Conservation (phyloP, 2,329 filamentous ascomycete species). For the Talaromyces sp. region DNA sequence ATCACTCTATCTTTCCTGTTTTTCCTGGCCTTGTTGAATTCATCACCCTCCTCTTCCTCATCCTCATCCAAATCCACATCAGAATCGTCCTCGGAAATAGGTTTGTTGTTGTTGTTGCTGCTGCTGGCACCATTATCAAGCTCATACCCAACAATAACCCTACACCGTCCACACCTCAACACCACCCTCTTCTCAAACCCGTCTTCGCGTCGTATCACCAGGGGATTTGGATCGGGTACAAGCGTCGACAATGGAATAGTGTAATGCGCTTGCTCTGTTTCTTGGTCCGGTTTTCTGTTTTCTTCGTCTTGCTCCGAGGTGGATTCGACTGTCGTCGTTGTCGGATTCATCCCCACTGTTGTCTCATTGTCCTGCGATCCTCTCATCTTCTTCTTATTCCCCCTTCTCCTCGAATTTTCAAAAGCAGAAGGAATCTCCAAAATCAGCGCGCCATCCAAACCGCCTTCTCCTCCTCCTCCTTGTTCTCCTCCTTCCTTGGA, state of each 20-base stretch:
- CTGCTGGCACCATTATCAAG: slow-evolving; percentile 50
- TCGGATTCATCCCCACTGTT: slow-evolving; percentile 15
- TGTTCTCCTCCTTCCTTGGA: background rate
- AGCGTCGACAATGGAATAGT: slow-evolving; percentile 51
- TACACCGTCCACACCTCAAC: slow-evolving; percentile 57
- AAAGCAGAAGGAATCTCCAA: background rate
- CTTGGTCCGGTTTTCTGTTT: background rate
- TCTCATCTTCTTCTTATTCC: slow-evolving; percentile 23
- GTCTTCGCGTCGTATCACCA: slow-evolving; percentile 52
- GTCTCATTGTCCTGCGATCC: slow-evolving; percentile 12
- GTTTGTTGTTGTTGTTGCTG: too few relatives aligned
- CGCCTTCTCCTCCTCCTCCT: background rate
- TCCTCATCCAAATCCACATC: slow-evolving; percentile 17
- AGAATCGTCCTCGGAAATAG: background rate
- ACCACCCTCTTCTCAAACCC: slow-evolving; percentile 64
- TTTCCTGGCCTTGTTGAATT: slow-evolving; percentile 19
- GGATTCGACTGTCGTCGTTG: background rate
- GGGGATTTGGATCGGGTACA: slow-evolving; percentile 43
- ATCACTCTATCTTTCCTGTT: slow-evolving; percentile 41
- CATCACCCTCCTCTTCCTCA: slow-evolving; percentile 9
- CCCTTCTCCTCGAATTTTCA: too few relatives aligned
- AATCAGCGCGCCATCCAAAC: background rate
- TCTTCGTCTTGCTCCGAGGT: background rate
- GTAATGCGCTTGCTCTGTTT: slow-evolving; percentile 28
- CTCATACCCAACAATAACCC: slow-evolving; percentile 58